Percentiles rank a stretch among this genome's conserved stretches.
phyloP scores from a whole-genome alignment of 805 yeast species.

The Monosporozyma unispora region DNA sequence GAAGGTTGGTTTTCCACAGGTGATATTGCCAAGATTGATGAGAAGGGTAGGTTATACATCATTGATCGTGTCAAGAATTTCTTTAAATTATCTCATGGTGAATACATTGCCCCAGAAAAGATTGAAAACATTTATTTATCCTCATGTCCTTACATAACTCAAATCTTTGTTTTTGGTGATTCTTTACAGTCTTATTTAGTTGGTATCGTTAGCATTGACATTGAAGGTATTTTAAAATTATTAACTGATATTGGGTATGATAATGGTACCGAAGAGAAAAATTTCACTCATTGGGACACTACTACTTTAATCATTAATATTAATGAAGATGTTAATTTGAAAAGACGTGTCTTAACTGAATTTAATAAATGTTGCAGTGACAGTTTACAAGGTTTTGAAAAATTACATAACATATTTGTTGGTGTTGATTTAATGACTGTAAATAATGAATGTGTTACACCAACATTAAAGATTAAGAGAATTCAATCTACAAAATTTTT shows the following conservation, averaged over 20 bases:
- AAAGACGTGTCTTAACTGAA: conserved; percentile 11
- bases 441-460: conserved; percentile 57
- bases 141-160: conserved; percentile 41
- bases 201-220: conserved; percentile 55
- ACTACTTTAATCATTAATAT: conserved; percentile 22
- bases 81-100: conserved; percentile 59
- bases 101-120: conserved; percentile 68
- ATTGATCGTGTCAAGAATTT: conserved; percentile 74
- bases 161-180: conserved; percentile 58
- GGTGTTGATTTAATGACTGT: conserved; percentile 52
- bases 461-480: conserved; percentile 53
- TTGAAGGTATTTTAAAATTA: conserved; percentile 33
- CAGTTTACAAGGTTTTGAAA: conserved; percentile 54
- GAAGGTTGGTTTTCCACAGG: conserved; percentile 64
- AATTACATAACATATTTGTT: conserved; percentile 44
- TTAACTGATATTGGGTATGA: conserved; percentile 28
- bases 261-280: background rate
- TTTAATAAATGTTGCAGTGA: conserved; percentile 17
- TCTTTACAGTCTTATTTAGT: conserved; percentile 47
- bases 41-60: conserved; percentile 46
- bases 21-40: conserved; percentile 49
- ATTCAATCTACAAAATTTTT: conserved; percentile 39
- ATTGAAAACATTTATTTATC: conserved; percentile 57
- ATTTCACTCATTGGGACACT: conserved; percentile 13
- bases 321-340: conserved; percentile 13